A percentile compares a stretch with the other conserved stretches of the same genome.
These are phyloP conservation scores for Ogataea methanolica DNA, from an alignment of 805 yeast genomes.

Conservation along the genomic window DNA sequence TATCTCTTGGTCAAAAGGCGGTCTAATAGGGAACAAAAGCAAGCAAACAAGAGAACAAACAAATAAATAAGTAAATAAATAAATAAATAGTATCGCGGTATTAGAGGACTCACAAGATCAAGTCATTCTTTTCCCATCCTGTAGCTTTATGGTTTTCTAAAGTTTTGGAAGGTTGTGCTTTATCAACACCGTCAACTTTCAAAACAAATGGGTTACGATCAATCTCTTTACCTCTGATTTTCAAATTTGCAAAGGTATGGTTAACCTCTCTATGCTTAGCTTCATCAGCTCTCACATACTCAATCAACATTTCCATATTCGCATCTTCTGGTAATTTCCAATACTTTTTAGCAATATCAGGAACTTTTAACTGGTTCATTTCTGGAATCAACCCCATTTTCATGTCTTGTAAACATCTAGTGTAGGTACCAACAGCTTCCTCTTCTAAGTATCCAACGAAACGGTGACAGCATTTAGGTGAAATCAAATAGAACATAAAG, in stretches of 20 bases:
- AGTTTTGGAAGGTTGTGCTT: constrained; percentile 27
- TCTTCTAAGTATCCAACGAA: constrained; percentile 77
- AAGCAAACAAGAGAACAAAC: too few species aligned
- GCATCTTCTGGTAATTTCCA: constrained; percentile 55
- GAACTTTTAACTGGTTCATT: constrained; percentile 42
- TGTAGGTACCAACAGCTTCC: constrained; percentile 68
- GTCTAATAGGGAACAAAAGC: too few species aligned
- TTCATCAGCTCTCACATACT: constrained; percentile 68
- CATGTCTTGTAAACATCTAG: constrained; percentile 53
- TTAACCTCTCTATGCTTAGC: constrained; percentile 78
- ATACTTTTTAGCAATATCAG: constrained; percentile 58
- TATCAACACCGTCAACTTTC: constrained; percentile 25
- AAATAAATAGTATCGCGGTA: background rate
- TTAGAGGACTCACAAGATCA: constrained; percentile 14
- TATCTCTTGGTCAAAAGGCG: too few species aligned
- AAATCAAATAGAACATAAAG: constrained; percentile 52
- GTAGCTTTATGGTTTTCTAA: constrained; percentile 22
- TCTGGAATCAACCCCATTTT: constrained; percentile 46
- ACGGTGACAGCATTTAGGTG: constrained; percentile 65
- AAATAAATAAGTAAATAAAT: too few species aligned
- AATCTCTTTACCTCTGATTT: constrained; percentile 19
- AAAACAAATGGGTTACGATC: constrained; percentile 71
- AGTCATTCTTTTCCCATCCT: constrained; percentile 33
- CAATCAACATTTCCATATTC: constrained; percentile 54
- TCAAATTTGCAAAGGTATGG: constrained; percentile 67